Evolutionary conservation across 345 rosid genomes (phyloP), one percentile per base, ranked within the genome.

Genomic region (Gossypium bickii): DNA sequence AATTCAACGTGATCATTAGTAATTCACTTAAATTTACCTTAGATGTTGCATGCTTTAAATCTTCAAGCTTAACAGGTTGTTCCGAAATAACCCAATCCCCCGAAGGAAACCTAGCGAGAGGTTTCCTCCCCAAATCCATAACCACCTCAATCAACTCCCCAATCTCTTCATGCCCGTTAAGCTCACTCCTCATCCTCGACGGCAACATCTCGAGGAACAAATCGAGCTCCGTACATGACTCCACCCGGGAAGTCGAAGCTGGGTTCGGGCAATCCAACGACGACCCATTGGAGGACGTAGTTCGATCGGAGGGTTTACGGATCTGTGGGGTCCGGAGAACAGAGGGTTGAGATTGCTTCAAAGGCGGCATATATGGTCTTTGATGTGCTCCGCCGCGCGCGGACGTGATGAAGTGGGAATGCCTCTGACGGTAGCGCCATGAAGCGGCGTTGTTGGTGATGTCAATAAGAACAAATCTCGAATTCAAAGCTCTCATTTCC

Each of bases 111-210:
- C 98, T 84, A 0, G 97, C 98, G 0, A 94, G 76, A 52, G 98
- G 98, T 81, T 88, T 86, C 75, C 98, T 86, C 59, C 98, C 98
- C 82, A 92, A 82, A 73, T 94, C 97, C 97, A 94, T 84, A 71
- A 94, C 98, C 58, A 94, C 95, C 74, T 94, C 97, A 62, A 92
- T 94, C 86, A 94, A 76, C 76, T 87, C 86, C 59, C 87, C 86
- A 34, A 94, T 84, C 80, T 88, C 85, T 38, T 67, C 74, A 71
- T 89, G 97, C 84, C 74, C 76, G 65, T 71, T 47, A 45, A 94
- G 85, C 77, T 85, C 90, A 44, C 72, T 85, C 82, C 87, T 86
- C 87, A 92, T 83, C 52, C 87, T 78, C 78, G 76, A 51, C 7
- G 98, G 98, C 75, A 92, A 80, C 85, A 94, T 74, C 72, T 92